Evolutionary conservation across 202 grass and related monocot genomes (phyloP).

Genomic region (Dendrocalamus latiflorus): DNA sequence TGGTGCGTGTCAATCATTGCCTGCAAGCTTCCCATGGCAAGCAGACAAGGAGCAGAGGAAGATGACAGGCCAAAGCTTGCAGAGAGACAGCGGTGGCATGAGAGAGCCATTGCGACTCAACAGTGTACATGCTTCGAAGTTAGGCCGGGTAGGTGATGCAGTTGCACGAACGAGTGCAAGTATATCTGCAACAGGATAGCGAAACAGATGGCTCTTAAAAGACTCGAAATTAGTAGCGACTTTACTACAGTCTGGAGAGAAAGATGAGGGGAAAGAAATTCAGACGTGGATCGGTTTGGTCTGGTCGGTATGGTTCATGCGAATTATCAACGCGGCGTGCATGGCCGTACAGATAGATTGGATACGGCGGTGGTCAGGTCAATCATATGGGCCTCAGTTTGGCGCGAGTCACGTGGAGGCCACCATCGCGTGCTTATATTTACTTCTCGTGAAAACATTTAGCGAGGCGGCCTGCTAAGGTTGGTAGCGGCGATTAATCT

Average conservation of each 20-base stretch:
- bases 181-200: background rate
- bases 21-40: background rate
- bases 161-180: background rate
- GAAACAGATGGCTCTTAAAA: background rate
- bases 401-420: background rate
- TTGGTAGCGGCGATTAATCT: background rate
- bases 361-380: background rate
- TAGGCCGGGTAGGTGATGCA: background rate
- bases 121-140: background rate
- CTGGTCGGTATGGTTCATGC: conserved; percentile 32
- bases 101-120: background rate
- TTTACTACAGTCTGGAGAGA: background rate
- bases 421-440: background rate
- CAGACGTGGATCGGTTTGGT: background rate
- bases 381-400: background rate
- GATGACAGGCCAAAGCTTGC: background rate
- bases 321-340: conserved; percentile 16
- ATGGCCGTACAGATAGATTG: background rate
- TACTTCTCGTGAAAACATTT: conserved; percentile 49
- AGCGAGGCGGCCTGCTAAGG: conserved; percentile 1
- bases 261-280: background rate
- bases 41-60: conserved; percentile 4
- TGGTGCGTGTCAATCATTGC: conserved; percentile 18
- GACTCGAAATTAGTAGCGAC: background rate
- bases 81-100: background rate